Percentiles rank a stretch among this genome's conserved stretches.
These are phyloP conservation scores for Ophiocordyceps camponoti-leonardi DNA, from an alignment of 2,329 filamentous ascomycete species.

Conservation along the genomic window DNA sequence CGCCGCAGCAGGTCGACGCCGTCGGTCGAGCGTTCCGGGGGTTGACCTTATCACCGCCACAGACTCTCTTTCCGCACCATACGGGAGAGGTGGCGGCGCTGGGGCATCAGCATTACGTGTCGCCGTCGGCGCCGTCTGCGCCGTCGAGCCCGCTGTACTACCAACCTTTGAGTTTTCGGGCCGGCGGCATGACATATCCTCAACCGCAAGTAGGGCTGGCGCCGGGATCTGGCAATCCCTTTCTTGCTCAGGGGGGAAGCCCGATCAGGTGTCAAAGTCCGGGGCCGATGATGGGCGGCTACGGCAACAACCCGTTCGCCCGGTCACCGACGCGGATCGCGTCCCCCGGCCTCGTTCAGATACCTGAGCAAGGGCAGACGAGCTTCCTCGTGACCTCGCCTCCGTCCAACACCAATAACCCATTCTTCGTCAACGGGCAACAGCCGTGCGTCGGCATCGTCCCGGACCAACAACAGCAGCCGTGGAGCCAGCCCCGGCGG, in stretches of 20 bases:
- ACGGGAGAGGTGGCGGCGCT: constrained; percentile 42
- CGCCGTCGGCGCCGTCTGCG: constrained; percentile 23
- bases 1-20: constrained; percentile 18
- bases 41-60: constrained; percentile 45
- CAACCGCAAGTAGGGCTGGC: constrained; percentile 19
- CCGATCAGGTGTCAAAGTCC: constrained; percentile 13
- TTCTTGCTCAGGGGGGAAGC: constrained; percentile 22
- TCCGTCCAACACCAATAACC: constrained; percentile 15
- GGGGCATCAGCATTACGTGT: constrained; percentile 25
- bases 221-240: constrained; percentile 32
- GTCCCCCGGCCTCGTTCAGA: constrained; percentile 31
- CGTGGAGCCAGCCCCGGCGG: constrained; percentile 24
- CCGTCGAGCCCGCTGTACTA: constrained; percentile 23
- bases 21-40: constrained; percentile 59
- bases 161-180: constrained; percentile 20
- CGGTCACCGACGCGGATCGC: constrained; percentile 32
- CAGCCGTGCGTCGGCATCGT: constrained; percentile 6
- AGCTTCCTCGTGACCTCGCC: constrained; percentile 18
- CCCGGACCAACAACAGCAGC: constrained; percentile 12
- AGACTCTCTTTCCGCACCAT: constrained; percentile 52
- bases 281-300: constrained; percentile 18
- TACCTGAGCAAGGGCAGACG: constrained; percentile 32
- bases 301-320: constrained; percentile 29
- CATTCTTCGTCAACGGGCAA: constrained; percentile 17
- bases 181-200: constrained; percentile 25